Evolutionary conservation across 805 yeast genomes (phyloP).

Genomic region (Cyberlindnera bimundalis): DNA sequence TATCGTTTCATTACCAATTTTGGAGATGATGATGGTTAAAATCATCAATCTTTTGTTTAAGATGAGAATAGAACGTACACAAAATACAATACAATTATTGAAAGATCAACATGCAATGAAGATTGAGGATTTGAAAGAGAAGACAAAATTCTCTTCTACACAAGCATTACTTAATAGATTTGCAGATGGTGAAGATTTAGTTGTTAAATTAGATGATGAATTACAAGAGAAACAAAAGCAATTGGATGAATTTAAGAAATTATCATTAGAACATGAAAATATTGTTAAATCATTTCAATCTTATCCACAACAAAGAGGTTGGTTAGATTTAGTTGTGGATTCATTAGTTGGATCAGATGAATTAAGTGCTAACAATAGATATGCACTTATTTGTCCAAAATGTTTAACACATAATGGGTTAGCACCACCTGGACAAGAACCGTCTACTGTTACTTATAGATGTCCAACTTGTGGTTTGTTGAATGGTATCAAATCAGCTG

Average conservation of each 20-base stretch:
- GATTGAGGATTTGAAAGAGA: constrained; percentile 63
- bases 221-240: constrained; percentile 37
- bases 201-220: constrained; percentile 42
- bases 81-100: constrained; percentile 30
- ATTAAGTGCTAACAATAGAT: constrained; percentile 52
- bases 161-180: constrained; percentile 69
- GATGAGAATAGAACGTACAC: constrained; percentile 10
- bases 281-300: constrained; percentile 3
- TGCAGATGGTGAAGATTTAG: constrained; percentile 47
- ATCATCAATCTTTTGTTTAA: constrained; percentile 3
- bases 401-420: constrained; percentile 76
- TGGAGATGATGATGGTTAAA: constrained; percentile 1
- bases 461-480: constrained; percentile 63
- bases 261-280: constrained; percentile 27
- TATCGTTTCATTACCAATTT: constrained; percentile 5
- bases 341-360: constrained; percentile 61
- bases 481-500: constrained; percentile 25
- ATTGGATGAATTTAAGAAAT: constrained; percentile 34
- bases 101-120: constrained; percentile 47
- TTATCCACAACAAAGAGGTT: constrained; percentile 7
- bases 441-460: constrained; percentile 47
- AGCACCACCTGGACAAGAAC: constrained; percentile 65
- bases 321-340: constrained; percentile 39
- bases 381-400: constrained; percentile 66
- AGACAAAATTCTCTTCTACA: constrained; percentile 74